phyloP scores from a whole-genome alignment of 768 basidiomycete genomes.

The Tulasnella calospora region DNA sequence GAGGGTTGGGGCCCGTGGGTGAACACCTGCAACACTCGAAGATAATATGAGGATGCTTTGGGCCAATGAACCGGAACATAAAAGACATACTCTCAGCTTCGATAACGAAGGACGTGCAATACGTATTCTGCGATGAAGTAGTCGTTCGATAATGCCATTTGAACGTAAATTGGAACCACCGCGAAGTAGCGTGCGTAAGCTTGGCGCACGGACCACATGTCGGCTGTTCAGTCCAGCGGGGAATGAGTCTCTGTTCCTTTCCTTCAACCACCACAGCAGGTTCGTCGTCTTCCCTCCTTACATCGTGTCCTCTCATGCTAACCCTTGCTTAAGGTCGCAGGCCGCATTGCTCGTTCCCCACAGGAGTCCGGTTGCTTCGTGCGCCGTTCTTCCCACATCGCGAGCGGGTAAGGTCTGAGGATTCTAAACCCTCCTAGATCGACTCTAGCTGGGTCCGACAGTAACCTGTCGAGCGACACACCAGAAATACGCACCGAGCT shows the following conservation, averaged over 20 bases:
- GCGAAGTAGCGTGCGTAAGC: neutral
- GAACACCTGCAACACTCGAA: neutral
- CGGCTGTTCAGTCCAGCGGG: neutral
- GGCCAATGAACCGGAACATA: neutral
- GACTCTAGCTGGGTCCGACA: constrained; percentile 22
- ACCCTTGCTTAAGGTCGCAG: constrained; percentile 5
- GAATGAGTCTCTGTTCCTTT: constrained; percentile 5
- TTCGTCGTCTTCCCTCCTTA: constrained; percentile 1
- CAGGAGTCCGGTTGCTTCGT: constrained; percentile 8
- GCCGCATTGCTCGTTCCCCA: constrained; percentile 5
- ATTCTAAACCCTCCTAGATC: constrained; percentile 17
- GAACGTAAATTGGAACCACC: neutral
- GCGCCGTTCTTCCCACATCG: constrained; percentile 7
- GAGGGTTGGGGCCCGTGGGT: neutral
- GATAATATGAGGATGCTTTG: neutral
- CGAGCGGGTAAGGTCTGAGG: constrained; percentile 21
- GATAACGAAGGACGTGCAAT: neutral
- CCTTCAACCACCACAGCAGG: constrained; percentile 19
- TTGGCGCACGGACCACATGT: neutral
- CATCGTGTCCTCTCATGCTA: neutral
- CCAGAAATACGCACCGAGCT: constrained; percentile 15
- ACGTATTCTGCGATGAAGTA: no score
- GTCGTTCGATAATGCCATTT: neutral
- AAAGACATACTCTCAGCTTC: neutral
- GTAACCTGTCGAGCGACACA: constrained; percentile 21